Evolutionary conservation across 805 yeast genomes (phyloP).

Genomic region (Monosporozyma unispora): DNA sequence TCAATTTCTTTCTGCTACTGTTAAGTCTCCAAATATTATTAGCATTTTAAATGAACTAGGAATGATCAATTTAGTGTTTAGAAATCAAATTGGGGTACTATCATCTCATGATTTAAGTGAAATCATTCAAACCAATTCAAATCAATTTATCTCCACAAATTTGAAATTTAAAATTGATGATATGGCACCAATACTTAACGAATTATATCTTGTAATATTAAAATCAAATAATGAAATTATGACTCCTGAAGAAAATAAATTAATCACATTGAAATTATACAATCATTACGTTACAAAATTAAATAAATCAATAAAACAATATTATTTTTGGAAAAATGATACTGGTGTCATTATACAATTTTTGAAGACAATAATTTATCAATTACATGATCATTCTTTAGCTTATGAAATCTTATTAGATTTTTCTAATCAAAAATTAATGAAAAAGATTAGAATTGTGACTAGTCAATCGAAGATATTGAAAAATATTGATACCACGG

Average conservation of each 20-base stretch:
- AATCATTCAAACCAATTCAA: neutral
- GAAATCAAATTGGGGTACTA: neutral
- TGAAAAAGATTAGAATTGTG: constrained; percentile 8
- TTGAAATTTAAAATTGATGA: neutral
- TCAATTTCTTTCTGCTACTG: constrained; percentile 17
- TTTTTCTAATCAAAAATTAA: constrained; percentile 12
- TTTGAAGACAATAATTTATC: constrained; percentile 12
- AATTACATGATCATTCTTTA: constrained; percentile 14
- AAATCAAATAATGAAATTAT: constrained; percentile 9
- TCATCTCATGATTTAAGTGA: neutral
- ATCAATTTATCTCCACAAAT: neutral
- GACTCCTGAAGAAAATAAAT: constrained; percentile 9
- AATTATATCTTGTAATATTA: constrained; percentile 19
- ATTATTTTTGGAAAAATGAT: constrained; percentile 10
- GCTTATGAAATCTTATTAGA: constrained; percentile 20
- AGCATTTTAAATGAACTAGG: constrained; percentile 23
- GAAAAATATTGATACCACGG: neutral
- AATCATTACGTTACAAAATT: constrained; percentile 1
- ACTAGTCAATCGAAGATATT: neutral
- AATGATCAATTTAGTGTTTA: constrained; percentile 2
- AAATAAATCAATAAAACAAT: neutral
- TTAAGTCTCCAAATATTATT: constrained; percentile 6
- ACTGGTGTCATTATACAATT: constrained; percentile 19
- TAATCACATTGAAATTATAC: neutral
- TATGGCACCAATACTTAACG: constrained; percentile 12